Evolutionary conservation across 306 rosid genomes (phyloP).

Genomic region (Castanea sativa): DNA sequence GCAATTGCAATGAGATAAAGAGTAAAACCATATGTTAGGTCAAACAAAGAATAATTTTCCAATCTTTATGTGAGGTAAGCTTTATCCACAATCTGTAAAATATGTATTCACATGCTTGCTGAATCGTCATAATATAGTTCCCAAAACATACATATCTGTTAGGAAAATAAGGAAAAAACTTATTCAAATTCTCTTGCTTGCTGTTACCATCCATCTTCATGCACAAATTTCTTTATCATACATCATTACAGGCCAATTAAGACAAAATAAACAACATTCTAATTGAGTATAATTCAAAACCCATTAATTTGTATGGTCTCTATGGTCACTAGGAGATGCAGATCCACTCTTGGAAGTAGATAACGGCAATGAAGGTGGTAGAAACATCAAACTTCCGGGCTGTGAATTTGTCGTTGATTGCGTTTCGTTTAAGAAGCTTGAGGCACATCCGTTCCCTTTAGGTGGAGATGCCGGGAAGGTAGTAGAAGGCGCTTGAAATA

Average conservation of each 20-base stretch:
- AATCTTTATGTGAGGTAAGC: too few relatives aligned
- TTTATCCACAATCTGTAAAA: too few relatives aligned
- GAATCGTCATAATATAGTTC: neutral
- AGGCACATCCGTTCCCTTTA: slow-evolving; percentile 40
- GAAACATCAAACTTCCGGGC: slow-evolving; percentile 39
- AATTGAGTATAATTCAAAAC: neutral
- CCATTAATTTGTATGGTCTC: slow-evolving; percentile 31
- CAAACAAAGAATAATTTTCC: too few relatives aligned
- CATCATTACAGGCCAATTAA: neutral
- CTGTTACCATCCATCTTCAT: neutral
- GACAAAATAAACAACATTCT: neutral
- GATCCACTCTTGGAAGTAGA: slow-evolving; percentile 61
- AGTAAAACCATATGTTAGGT: too few relatives aligned
- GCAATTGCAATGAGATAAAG: too few relatives aligned
- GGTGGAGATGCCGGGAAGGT: slow-evolving; percentile 26
- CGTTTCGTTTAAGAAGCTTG: slow-evolving; percentile 56
- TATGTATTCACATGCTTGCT: neutral
- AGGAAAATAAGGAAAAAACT: neutral
- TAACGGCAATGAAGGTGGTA: slow-evolving; percentile 55
- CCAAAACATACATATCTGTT: neutral
- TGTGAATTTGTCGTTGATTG: slow-evolving; percentile 14
- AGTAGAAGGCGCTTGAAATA: slow-evolving; percentile 29
- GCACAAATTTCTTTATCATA: neutral
- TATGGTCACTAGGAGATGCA: slow-evolving; percentile 50
- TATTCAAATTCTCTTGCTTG: neutral